Evolutionary conservation across 768 basidiomycete species (phyloP), one percentile per base, ranked within the genome.

Genomic region (Trametopsis cervina): DNA sequence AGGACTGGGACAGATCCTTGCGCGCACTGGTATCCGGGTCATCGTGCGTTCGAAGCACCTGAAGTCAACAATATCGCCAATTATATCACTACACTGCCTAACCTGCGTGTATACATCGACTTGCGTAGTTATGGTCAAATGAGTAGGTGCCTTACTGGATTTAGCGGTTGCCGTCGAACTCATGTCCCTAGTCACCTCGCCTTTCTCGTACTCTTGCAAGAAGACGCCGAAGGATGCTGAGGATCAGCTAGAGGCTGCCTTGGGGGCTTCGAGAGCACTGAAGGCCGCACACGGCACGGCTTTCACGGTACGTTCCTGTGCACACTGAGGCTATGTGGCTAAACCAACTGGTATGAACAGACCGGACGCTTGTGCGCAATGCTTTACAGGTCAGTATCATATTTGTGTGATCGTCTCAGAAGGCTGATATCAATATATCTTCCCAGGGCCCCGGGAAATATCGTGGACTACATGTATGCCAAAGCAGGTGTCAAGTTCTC

Each of bases 81-180:
- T 56, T 88, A 78, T 61, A 67, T 88, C 46, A 68, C 69, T 17
- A 70, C 69, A 5, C 64, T 78, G 10, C 69, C 75, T 5, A 69
- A 73, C 51, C 66, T 88, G 13, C 69, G 74, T 17, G 81, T 72
- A 1, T 91, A 88, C 63, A 49, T 90, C 25, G 88, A 91, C 64
- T 60, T 90, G 43, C 72, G 90, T 53, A 85, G 81, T 55, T 93
- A 89, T 57, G 89, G 89, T 0, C 88, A 91, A 60, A 83, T 89
- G 75, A 61, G 86, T 89, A 56, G 49, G 85, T 73, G 15, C 27
- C 33, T 42, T 18, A n/a, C 41, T 29, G 9, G 13, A 29, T 12
- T 26, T 27, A 4, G 33, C 4, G 4, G 13, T 27, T 27, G 25
- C 23, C 11, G 20, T 23, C 20, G 33, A 7, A 21, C 20, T 1